Evolutionary conservation across 306 rosid genomes (phyloP), one percentile per base, ranked within the genome.

Genomic region (Cicer yamashitae): DNA sequence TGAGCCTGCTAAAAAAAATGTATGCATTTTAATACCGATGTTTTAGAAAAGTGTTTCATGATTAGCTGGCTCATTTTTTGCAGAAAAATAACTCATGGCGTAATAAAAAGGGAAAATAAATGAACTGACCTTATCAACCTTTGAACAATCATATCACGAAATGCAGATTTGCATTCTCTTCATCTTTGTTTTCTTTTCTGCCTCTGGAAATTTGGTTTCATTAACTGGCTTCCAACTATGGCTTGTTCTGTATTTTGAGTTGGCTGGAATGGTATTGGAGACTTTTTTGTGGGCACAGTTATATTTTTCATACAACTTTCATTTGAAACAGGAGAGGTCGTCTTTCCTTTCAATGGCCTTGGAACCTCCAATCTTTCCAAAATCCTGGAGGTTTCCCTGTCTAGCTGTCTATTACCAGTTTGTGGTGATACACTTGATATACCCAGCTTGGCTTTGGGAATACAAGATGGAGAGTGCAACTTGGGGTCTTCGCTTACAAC

Each of bases 291-390:
- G 70, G 76, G 71, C 74, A 75, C 61, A 57, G 75, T 48, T 38
- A 73, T 43, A 61, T 79, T 71, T 50, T 77, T 84, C 75, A 71
- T 53, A 73, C 86, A 83, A 83, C 52, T 80, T 85, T 39, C 82
- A 11, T 70, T 62, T 45, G 47, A 63, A 63, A 73, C 44, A 40
- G 93, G 87, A 69, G 87, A 82, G 15, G 54, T 48, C 2, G 34
- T 71, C 68, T 76, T 83, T 79, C 77, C 77, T 78, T 71, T 89
- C 53, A 84, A 65, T 75, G 85, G 89, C 82, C 85, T 91, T 47
- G 92, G 97, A 73, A 78, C 88, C 89, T 91, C 97, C 68, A 91
- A 82, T 56, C 92, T 91, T 92, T 89, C 94, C 77, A 91, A 70
- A 88, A 91, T 91, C 87, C 89, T 87, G 39, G 91, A 84, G 7